Base-by-base conservation (phyloP, 1,284 basidiomycete genomes). In the Naganishia albida region DNA sequence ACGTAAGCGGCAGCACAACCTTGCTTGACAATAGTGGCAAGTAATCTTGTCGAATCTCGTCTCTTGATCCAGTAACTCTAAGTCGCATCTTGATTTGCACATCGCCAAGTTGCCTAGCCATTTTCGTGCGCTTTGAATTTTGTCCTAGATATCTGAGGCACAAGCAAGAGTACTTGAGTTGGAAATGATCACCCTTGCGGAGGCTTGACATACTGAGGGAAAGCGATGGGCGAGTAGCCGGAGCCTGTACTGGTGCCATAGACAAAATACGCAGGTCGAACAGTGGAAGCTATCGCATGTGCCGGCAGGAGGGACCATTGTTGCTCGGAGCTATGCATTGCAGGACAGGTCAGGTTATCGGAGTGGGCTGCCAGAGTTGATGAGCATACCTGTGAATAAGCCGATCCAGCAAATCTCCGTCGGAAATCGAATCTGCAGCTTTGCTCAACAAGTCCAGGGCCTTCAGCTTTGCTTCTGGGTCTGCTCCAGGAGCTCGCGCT, bases 241-340 rank as follows among this genome's bases (percentile, higher is more conserved):
- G 48, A 15, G 26, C 23, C 30, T 18, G 25, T 78, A 67, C 49
- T 77, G 49, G 78, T 70, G 0, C 93, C 93, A 74, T 91, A 94
- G 63, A 91, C 78, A 74, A 85, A 85, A 7, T 86, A 92, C 3
- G 93, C 88, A 1, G 93, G 93, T 15, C 87, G 84, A 28, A 99
- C 87, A 0, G 90, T 88, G 0, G 94, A 98, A 57, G 88, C 87
- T 10, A 97, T 86, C 0, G 93, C 93, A 74, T 99, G 96, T 0
- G 93, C 78, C 0, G 95, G 96, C 86, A 99, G 92, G 62, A 99
- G 81, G 3, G 87, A 85, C 95, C 95, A 99, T 72, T 98, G 93
- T 75, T 97, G 94, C 77, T 98, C 91, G 0, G 89, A 84, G 6
- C 92, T 93, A 69, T 13, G 44, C 40, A 54, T 12, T 52, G 4